phyloP scores from a whole-genome alignment of 2,329 filamentous ascomycete genomes.

The Colletotrichum costaricense region DNA sequence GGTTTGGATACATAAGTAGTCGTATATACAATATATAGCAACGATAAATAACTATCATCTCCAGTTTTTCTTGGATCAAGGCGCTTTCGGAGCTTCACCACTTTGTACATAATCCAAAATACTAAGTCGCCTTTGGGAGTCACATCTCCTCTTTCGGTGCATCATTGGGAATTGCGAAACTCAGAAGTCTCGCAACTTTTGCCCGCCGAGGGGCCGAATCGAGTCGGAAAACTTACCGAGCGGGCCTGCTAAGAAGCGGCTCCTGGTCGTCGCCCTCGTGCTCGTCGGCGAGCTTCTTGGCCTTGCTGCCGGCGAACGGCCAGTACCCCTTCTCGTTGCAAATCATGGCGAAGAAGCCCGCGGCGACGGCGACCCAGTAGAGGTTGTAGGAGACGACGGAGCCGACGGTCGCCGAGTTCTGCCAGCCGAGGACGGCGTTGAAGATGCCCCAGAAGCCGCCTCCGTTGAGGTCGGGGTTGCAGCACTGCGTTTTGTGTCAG shows the following conservation, averaged over 20 bases:
- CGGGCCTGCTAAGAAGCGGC: slow-evolving; percentile 36
- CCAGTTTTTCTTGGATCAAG: not conserved
- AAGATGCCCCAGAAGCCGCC: slow-evolving; percentile 79
- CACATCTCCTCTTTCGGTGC: not conserved
- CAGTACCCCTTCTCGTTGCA: slow-evolving; percentile 34
- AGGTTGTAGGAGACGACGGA: slow-evolving; percentile 38
- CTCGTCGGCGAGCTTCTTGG: not conserved
- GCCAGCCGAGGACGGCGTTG: slow-evolving; percentile 76
- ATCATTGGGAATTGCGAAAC: not conserved
- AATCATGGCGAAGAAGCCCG: slow-evolving; percentile 35
- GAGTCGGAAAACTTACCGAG: slow-evolving; percentile 29
- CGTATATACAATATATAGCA: slow-evolving; percentile 25
- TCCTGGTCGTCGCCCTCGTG: slow-evolving; percentile 33
- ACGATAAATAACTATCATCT: not conserved
- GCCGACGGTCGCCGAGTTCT: slow-evolving; percentile 38
- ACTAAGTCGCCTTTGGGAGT: not conserved
- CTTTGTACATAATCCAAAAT: slow-evolving; percentile 10
- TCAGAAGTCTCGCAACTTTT: not conserved
- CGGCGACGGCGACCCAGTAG: slow-evolving; percentile 36
- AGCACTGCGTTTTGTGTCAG: slow-evolving; percentile 59
- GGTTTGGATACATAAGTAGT: not conserved
- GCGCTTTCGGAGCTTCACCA: slow-evolving; percentile 15
- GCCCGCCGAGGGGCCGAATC: not conserved
- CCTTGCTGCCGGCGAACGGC: slow-evolving; percentile 23
- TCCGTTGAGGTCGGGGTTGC: slow-evolving; percentile 72